Percentiles rank a stretch among this genome's conserved stretches.
These are phyloP conservation scores for Knoxia roxburghii DNA, from an alignment of 257 asterid genomes.

Conservation along the genomic window DNA sequence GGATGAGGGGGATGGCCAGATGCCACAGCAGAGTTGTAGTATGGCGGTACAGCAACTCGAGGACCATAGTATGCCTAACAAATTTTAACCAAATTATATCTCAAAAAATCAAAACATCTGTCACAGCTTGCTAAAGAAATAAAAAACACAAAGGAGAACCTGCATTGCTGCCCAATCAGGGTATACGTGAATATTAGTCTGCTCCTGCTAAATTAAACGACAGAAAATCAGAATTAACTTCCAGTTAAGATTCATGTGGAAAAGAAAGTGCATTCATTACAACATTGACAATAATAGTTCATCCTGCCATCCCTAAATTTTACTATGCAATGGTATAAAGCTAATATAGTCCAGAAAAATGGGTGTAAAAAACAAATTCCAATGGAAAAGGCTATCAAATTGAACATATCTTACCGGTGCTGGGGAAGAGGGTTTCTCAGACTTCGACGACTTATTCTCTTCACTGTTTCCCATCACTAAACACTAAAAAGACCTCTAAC, in stretches of 20 bases:
- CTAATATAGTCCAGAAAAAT: neutral
- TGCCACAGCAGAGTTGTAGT: conserved; percentile 69
- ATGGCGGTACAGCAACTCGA: conserved; percentile 89
- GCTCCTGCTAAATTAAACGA: conserved; percentile 61
- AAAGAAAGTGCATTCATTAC: neutral
- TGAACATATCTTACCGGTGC: conserved; percentile 38
- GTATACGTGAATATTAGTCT: conserved; percentile 57
- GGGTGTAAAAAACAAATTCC: neutral
- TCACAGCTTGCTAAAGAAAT: neutral
- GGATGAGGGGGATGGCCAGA: conserved; percentile 79
- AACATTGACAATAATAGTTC: neutral
- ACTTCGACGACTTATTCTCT: conserved; percentile 53
- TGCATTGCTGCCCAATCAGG: conserved; percentile 99
- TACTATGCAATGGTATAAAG: neutral
- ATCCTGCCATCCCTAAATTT: neutral
- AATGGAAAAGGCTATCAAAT: neutral
- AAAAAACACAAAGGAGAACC: conserved; percentile 32
- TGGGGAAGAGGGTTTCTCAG: conserved; percentile 58
- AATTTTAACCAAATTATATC: conserved; percentile 12
- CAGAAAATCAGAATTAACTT: conserved; percentile 3
- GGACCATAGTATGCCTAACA: conserved; percentile 88
- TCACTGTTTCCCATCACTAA: conserved; percentile 70
- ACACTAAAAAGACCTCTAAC: neutral
- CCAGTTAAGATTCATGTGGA: neutral
- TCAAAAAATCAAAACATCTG: neutral